Evolutionary conservation across 2,329 filamentous ascomycete genomes (phyloP), one percentile per base, ranked within the genome.

Genomic region (Lachnellula occidentalis): DNA sequence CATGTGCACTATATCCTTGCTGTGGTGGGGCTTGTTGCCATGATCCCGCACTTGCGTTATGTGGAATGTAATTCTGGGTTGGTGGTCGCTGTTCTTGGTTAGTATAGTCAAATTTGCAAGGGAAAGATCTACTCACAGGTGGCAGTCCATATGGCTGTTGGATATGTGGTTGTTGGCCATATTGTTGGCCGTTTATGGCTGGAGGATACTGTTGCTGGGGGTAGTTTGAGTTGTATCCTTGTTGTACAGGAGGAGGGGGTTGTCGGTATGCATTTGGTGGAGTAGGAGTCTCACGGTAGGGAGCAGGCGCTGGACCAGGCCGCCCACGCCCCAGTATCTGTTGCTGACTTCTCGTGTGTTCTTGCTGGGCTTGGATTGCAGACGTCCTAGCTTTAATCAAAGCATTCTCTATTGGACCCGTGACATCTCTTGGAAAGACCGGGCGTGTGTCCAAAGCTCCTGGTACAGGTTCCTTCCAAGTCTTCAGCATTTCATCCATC

Each of bases 401-500:
- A 49, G 92, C 92, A 71, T 90, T 95, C 71, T 99, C 94, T 63
- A 99, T 97, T 43, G 90, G 89, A 50, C 88, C 83, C 43, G 92
- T 95, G 55, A 92, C 83, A 54, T 97, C 91, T 39, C 84, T 80
- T 27, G 90, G 83, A 68, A 99, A 99, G 50, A 99, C 92, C 7
- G 94, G 92, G 58, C 90, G 83, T n/a, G 86, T 86, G 66, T 96
- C 92, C 69, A 95, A 83, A 14, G 94, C 96, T 48, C 92, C 94
- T 1, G 92, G 91, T 14, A 97, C 91, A 2, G 94, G 90, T 66
- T 96, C 90, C 72, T 96, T 97, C 94, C 94, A 99, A 1, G 94
- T 99, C 72, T 89, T 91, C 64, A 99, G 78, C 87, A 99, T 92
- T 72, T 95, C 92, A 69, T 97, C 94, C 82, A 99, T 88, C 72